Conservation (phyloP, 768 basidiomycete genomes). For the Zangia roseola region DNA sequence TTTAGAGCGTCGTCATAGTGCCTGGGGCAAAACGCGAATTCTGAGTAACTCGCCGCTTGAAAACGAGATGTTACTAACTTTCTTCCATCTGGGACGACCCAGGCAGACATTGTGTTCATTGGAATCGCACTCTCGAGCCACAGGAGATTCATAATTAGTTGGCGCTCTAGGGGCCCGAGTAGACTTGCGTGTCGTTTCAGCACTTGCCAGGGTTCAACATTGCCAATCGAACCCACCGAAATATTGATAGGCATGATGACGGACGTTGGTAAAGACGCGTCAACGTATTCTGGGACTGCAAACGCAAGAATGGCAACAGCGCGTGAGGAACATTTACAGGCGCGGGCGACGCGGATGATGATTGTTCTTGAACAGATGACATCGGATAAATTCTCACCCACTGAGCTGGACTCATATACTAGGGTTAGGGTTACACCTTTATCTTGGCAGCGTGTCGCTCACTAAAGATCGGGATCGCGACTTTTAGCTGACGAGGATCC, state of each 20-base stretch:
- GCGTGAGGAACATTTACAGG: conserved; percentile 50
- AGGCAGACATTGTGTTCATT: conserved; percentile 65
- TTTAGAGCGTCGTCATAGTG: conserved; percentile 67
- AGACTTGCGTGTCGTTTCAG: conserved; percentile 45
- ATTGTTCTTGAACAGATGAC: conserved; percentile 23
- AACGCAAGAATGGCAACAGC: conserved; percentile 75
- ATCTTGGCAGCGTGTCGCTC: too few species aligned
- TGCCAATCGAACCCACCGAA: conserved; percentile 53
- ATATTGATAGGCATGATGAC: conserved; percentile 87
- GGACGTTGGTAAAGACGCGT: conserved; percentile 81
- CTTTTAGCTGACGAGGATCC: too few species aligned
- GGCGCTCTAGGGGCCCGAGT: conserved; percentile 74
- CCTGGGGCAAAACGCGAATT: conserved; percentile 38
- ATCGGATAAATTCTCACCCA: conserved; percentile 3
- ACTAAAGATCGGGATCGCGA: too few species aligned
- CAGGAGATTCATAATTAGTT: conserved; percentile 82
- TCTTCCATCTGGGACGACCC: conserved; percentile 74
- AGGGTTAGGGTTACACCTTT: conserved; percentile 16
- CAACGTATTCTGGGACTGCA: conserved; percentile 75
- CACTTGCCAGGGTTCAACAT: background rate
- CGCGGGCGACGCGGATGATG: conserved; percentile 7
- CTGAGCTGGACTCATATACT: background rate
- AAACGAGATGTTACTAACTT: conserved; percentile 44
- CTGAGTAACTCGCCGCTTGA: background rate
- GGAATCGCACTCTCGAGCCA: conserved; percentile 83